Conservation (phyloP, 2,329 filamentous ascomycete species). For the Penicillium sp. region DNA sequence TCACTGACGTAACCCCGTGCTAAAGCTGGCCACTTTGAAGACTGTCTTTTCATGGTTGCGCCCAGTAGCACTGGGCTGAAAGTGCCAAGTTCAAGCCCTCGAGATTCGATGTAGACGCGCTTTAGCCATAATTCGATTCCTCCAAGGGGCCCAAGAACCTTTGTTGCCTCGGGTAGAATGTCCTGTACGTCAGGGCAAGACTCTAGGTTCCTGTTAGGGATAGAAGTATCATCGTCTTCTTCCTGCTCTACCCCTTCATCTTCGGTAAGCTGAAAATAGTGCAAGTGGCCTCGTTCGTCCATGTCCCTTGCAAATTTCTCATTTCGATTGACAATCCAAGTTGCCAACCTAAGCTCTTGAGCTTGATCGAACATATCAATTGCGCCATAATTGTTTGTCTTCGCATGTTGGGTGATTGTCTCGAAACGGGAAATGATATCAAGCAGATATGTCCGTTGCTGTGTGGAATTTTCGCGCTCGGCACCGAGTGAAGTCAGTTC, state of each 20-base stretch:
- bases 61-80: slow-evolving; percentile 40
- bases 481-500: slow-evolving; percentile 40
- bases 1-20: slow-evolving; percentile 57
- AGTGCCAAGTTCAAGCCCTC: slow-evolving; percentile 62
- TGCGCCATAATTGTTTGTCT: slow-evolving; percentile 43
- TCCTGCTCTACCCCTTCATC: neutral
- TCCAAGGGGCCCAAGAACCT: neutral
- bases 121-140: slow-evolving; percentile 54
- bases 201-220: slow-evolving; percentile 7
- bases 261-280: slow-evolving; percentile 1
- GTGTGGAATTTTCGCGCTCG: slow-evolving; percentile 38
- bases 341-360: slow-evolving; percentile 38
- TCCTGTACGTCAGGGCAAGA: slow-evolving; percentile 22
- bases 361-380: slow-evolving; percentile 39
- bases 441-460: slow-evolving; percentile 40
- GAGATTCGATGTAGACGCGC: slow-evolving; percentile 48
- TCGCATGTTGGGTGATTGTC: slow-evolving; percentile 35
- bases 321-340: slow-evolving; percentile 34
- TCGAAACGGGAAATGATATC: slow-evolving; percentile 48
- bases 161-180: slow-evolving; percentile 22
- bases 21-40: slow-evolving; percentile 58
- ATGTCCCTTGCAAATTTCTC: slow-evolving; percentile 28
- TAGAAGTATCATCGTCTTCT: neutral
- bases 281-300: slow-evolving; percentile 24
- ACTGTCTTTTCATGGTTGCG: slow-evolving; percentile 57